Conservation (phyloP, 176 grass and related monocot genomes). For the Pontederia crassipes region DNA sequence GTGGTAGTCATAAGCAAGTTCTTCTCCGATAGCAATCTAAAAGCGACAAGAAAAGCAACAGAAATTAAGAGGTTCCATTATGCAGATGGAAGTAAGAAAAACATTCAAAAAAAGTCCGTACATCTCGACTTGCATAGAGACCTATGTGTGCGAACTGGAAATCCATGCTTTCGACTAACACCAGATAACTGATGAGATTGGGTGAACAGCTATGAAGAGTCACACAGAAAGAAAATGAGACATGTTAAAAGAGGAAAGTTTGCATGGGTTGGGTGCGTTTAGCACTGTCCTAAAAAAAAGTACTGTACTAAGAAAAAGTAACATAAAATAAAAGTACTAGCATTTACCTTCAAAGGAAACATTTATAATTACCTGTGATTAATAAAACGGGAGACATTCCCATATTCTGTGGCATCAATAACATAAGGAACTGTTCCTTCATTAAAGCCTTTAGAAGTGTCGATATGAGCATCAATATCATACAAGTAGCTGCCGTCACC, state of each 20-base stretch:
- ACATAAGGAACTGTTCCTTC: constrained; percentile 32
- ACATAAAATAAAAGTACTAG: not conserved
- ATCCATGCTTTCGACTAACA: constrained; percentile 77
- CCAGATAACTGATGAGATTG: constrained; percentile 55
- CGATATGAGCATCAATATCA: constrained; percentile 54
- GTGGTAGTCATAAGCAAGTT: constrained; percentile 71
- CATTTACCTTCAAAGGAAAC: not conserved
- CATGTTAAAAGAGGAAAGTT: not conserved
- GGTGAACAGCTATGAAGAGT: constrained; percentile 71
- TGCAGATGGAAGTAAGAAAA: not conserved
- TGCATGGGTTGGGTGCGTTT: not conserved
- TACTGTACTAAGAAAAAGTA: too few relatives aligned
- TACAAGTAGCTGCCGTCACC: constrained; percentile 44
- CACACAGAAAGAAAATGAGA: constrained; percentile 20
- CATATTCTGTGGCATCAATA: constrained; percentile 77
- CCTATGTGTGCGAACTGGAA: constrained; percentile 73
- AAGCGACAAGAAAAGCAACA: constrained; percentile 18
- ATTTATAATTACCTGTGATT: constrained; percentile 65
- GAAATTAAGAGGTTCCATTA: constrained; percentile 1
- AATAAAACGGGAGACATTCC: constrained; percentile 90
- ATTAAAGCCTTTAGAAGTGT: constrained; percentile 33
- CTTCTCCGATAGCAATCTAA: constrained; percentile 67
- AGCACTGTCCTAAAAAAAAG: too few relatives aligned
- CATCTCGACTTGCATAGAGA: constrained; percentile 78
- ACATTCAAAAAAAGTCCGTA: constrained; percentile 24